phyloP scores from a whole-genome alignment of 139 green algal species.

The Chlorella ohadii region DNA sequence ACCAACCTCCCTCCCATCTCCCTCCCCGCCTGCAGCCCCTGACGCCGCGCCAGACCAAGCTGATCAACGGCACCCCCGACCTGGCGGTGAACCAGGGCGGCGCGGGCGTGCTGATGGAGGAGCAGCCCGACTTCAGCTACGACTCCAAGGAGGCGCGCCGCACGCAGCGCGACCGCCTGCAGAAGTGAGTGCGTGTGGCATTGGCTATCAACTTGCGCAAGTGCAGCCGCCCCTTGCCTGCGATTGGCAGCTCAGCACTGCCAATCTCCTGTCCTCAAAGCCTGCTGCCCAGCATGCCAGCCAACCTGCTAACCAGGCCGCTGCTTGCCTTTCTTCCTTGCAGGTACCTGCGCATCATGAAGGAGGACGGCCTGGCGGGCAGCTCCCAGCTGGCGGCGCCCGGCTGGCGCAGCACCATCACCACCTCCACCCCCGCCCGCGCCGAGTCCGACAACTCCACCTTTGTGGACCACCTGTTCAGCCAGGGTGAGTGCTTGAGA shows the following conservation, averaged over 20 bases:
- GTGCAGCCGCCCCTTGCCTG: too few relatives aligned
- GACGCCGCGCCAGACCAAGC: conserved; percentile 24
- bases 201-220: too few relatives aligned
- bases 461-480: conserved; percentile 8
- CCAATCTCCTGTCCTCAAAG: too few relatives aligned
- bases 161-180: neutral
- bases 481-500: neutral
- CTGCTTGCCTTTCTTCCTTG: too few relatives aligned
- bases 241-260: too few relatives aligned
- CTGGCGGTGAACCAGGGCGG: conserved; percentile 37
- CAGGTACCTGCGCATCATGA: conserved; percentile 17
- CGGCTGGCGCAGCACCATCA: neutral
- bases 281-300: too few relatives aligned
- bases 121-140: conserved; percentile 44
- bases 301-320: too few relatives aligned
- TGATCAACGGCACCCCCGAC: neutral
- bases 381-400: neutral
- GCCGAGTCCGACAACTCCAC: conserved; percentile 4
- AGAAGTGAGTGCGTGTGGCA: too few relatives aligned
- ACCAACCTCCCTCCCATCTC: too few relatives aligned
- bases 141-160: conserved; percentile 17
- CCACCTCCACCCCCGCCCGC: conserved; percentile 2
- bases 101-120: conserved; percentile 39
- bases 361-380: conserved; percentile 17
- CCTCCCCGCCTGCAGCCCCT: too few relatives aligned